Evolutionary conservation across 257 asterid genomes (phyloP).

Genomic region (Penstemon davidsonii): DNA sequence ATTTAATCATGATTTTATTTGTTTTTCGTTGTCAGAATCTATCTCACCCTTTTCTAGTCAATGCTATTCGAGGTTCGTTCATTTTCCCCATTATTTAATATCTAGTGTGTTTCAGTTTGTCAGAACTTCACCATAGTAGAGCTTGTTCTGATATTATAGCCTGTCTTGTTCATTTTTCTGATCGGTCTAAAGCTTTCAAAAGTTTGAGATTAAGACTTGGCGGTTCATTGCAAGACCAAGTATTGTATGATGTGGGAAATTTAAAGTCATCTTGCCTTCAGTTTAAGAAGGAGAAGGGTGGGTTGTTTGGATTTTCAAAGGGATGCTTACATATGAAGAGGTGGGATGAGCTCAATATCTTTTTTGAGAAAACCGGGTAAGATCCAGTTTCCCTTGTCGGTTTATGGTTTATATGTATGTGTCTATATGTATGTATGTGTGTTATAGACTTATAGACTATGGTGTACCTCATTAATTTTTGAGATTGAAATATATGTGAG

Average conservation of each 20-base stretch:
- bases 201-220: conserved; percentile 79
- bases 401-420: conserved; percentile 8
- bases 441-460: not conserved
- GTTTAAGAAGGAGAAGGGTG: conserved; percentile 58
- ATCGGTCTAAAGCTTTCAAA: conserved; percentile 60
- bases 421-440: not conserved
- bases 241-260: conserved; percentile 64
- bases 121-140: not conserved
- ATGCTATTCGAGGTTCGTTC: conserved; percentile 73
- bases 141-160: not conserved
- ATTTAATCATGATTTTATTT: not conserved
- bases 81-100: conserved; percentile 16
- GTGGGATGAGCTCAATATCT: conserved; percentile 87
- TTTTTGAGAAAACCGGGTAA: conserved; percentile 85
- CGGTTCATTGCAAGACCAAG: conserved; percentile 98
- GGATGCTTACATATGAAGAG: conserved; percentile 84
- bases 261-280: conserved; percentile 52
- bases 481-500: not conserved
- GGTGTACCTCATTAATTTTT: conserved; percentile 1
- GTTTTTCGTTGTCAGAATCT: conserved; percentile 53
- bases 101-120: not conserved
- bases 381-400: conserved; percentile 19
- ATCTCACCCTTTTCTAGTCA: conserved; percentile 69
- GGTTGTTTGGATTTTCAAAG: conserved; percentile 85
- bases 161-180: conserved; percentile 23